These are phyloP conservation scores for Zalaria obscura DNA, from an alignment of 2,329 filamentous ascomycete species.

Conservation along the genomic window DNA sequence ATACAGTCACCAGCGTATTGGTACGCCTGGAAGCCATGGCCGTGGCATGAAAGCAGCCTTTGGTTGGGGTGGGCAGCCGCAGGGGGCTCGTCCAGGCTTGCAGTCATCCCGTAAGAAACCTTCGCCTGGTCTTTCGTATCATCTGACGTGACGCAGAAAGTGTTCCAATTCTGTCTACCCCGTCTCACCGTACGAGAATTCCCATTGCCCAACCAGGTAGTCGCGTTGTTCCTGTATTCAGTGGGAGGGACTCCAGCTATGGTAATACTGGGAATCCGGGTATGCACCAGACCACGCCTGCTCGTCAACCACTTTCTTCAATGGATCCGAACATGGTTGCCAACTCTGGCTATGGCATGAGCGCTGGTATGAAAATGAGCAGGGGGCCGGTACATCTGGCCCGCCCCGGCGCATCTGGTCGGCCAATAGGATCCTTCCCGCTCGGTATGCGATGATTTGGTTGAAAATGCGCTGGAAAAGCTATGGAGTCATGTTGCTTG, in stretches of 20 bases:
- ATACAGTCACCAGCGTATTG: constrained; percentile 5
- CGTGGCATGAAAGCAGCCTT: constrained; percentile 4
- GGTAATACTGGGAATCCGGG: constrained; percentile 8
- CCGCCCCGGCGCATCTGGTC: no score
- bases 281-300: constrained; percentile 18
- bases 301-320: constrained; percentile 18
- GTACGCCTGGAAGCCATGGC: constrained; percentile 10
- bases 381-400: constrained; percentile 8
- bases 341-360: constrained; percentile 16
- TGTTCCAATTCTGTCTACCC: neutral
- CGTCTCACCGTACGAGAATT: neutral
- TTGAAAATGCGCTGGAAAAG: no score
- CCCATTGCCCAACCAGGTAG: neutral
- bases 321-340: constrained; percentile 12
- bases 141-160: neutral
- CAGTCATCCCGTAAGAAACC: constrained; percentile 1
- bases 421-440: no score
- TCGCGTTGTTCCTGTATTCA: neutral
- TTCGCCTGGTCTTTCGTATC: no score
- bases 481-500: no score
- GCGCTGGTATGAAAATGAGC: constrained; percentile 15
- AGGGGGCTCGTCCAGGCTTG: neutral
- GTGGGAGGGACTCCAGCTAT: constrained; percentile 8
- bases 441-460: no score
- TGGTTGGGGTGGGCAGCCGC: neutral